Evolutionary conservation across 805 yeast species (phyloP), one percentile per base, ranked within the genome.

Genomic region (Monosporozyma unispora): DNA sequence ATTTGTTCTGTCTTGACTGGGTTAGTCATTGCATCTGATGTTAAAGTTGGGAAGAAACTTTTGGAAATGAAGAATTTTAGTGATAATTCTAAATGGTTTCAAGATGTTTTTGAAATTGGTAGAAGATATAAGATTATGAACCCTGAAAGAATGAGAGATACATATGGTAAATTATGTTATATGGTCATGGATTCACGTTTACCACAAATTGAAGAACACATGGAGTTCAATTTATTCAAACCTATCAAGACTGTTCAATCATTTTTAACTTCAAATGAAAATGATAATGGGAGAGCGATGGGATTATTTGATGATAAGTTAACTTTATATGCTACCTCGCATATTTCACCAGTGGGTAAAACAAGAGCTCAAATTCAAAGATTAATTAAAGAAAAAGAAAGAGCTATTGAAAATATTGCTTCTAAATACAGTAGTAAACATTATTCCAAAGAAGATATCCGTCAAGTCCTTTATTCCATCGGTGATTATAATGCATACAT

Each of bases 111-210:
- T 62, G 93, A 85, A 66, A 79, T 85, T 52, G 93, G 93, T 22
- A 72, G 93, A 57, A 73, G 93, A 42, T 85, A 85, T 68, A 85
- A 85, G 61, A 81, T 86, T 57, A 82, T 85, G 89, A 85, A 85
- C 59, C 95, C 95, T 0, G 89, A 85, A 56, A 75, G 79, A 57
- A 81, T 86, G 86, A 74, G 89, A 53, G 86, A 82, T 58, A 81
- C 81, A 4, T 86, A 80, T 63, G 95, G 95, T 44, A 84, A 85
- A 58, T 69, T 86, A 50, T 82, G 86, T 68, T 85, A 85, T 64
- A 86, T 85, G 85, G 80, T 84, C 35, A 85, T 86, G 93, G 95
- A 85, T 64, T 85, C 93, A 2, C 70, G 86, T 44, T 66, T 83
- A 27, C 84, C 88, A 0, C 88, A 84, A 56, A 77, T 85, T 51